Percentiles rank a stretch among this genome's conserved stretches.
Conservation (phyloP, 2,329 filamentous ascomycete species). For the Thelonectria rubi region DNA sequence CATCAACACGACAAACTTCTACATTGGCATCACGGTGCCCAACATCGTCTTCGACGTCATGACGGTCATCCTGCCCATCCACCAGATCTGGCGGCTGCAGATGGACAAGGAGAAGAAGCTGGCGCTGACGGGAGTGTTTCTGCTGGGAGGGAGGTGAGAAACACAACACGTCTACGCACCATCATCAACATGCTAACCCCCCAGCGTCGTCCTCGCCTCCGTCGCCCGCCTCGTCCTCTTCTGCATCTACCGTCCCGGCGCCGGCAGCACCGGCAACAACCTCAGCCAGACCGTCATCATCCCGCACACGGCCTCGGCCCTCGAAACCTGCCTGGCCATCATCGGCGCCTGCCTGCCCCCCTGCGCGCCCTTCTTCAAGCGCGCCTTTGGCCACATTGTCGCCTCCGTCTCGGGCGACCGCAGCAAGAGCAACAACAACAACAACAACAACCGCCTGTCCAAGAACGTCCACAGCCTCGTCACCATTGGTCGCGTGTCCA, state of each 20-base stretch:
- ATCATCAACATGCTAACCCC: no score
- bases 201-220: constrained; percentile 24
- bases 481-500: constrained; percentile 11
- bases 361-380: constrained; percentile 14
- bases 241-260: constrained; percentile 10
- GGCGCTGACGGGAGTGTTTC: constrained; percentile 19
- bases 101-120: constrained; percentile 22
- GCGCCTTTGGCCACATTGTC: constrained; percentile 25
- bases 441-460: background rate
- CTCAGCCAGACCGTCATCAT: constrained; percentile 19
- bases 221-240: constrained; percentile 16
- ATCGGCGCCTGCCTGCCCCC: constrained; percentile 21
- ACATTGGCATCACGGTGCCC: constrained; percentile 15
- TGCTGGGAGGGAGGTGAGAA: constrained; percentile 20
- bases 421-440: background rate
- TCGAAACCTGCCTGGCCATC: constrained; percentile 30
- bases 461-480: background rate
- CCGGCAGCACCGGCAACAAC: constrained; percentile 8
- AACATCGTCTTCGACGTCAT: constrained; percentile 21
- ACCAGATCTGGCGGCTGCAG: constrained; percentile 19
- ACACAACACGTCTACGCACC: no score
- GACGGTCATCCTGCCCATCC: constrained; percentile 11
- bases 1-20: constrained; percentile 18
- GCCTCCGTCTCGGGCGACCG: background rate
- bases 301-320: constrained; percentile 28